Base-by-base conservation (phyloP, 805 yeast genomes). In the Torulaspora franciscae region DNA sequence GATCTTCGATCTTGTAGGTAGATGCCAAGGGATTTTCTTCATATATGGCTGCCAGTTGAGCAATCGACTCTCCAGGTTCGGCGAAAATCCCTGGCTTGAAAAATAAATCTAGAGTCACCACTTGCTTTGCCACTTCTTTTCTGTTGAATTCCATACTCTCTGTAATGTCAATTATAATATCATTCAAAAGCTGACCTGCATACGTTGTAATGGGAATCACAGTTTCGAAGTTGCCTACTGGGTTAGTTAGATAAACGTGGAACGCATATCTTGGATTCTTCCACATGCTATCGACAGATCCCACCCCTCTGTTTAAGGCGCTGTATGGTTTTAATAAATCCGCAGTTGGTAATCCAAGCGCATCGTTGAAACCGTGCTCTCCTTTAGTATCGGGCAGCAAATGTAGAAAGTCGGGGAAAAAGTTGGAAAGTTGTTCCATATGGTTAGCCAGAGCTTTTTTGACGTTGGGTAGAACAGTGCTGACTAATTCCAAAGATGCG, bases 1-100 rank as follows among this genome's bases (percentile, higher is more conserved):
- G 72, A 61, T 90, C 96, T 65, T 93, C 99, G 47, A 89, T 77
- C 62, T 93, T 93, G 85, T 86, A 88, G 0, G 96, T 88, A 1
- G 95, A 78, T 2, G 55, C 57, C 14, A 64, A 61, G 14, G 67
- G 64, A 49, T 70, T 68, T 37, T 73, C 72, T 39, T 64, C 63
- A 26, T 68, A 65, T 11, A 70, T 66, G 19, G 67, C 69, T 37
- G 68, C 66, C 42, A 91, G 69, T 48, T 79, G 81, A 54, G 89
- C 96, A 47, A 89, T 73, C 0, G 95, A 77, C 3, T 83, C 76
- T 29, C 95, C 95, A 1, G 93, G 78, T 34, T 76, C 75, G 1
- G 87, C 77, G 64, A 85, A 85, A n/a, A 73, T 57, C 32, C 76
- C 76, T 8, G 78, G 72, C 49, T 77, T 74, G 70, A 89, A 89